Evolutionary conservation across 768 basidiomycete species (phyloP).

Genomic region (Neoboletus magnificus): DNA sequence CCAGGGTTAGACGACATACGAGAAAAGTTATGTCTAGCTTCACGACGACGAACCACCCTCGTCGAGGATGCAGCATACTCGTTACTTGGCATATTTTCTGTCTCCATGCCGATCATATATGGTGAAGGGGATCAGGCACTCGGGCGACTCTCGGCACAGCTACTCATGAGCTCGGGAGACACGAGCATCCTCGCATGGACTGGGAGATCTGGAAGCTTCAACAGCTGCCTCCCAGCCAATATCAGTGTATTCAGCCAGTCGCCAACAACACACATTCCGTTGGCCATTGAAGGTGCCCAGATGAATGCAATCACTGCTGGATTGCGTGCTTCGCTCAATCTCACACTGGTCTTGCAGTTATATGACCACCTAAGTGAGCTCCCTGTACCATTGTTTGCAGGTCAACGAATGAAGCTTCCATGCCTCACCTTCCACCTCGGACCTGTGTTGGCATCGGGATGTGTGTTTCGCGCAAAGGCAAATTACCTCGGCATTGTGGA

Average conservation of each 20-base stretch:
- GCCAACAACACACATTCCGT: neutral
- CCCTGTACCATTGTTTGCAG: neutral
- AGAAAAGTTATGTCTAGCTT: neutral
- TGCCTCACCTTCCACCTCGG: slow-evolving; percentile 4
- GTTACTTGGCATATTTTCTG: neutral
- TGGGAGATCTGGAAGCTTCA: neutral
- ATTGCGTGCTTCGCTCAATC: neutral
- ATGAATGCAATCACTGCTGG: neutral
- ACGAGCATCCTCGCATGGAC: neutral
- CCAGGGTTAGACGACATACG: neutral
- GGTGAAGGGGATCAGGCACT: neutral
- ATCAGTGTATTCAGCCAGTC: neutral
- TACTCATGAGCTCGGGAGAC: neutral
- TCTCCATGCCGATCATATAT: neutral
- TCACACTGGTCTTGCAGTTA: neutral
- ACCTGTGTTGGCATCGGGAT: neutral
- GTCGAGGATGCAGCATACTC: neutral
- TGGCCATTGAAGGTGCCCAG: neutral
- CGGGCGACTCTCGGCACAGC: neutral
- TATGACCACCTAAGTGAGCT: neutral
- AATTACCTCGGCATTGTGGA: neutral
- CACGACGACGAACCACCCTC: neutral
- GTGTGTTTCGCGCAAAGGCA: neutral
- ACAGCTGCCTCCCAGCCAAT: neutral
- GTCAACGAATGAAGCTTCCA: slow-evolving; percentile 2